These are phyloP conservation scores for Gossypium lobatum DNA, from an alignment of 441 rosid species.

Conservation along the genomic window DNA sequence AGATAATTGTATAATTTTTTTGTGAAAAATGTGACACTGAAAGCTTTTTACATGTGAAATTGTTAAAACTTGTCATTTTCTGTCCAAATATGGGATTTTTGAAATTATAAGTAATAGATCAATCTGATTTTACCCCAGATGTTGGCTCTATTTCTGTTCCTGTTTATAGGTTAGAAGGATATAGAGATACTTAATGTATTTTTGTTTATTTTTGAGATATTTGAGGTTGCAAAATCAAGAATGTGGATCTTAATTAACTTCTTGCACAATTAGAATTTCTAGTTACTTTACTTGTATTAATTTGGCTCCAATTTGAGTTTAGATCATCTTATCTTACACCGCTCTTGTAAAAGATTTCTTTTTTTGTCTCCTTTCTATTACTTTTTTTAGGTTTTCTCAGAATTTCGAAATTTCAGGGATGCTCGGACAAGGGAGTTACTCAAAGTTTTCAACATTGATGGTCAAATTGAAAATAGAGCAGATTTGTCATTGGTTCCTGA, in stretches of 20 bases:
- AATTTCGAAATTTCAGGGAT: slow-evolving; percentile 39
- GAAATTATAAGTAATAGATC: neutral
- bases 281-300: neutral
- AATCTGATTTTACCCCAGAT: neutral
- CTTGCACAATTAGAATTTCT: neutral
- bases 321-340: neutral
- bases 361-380: neutral
- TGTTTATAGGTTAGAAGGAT: neutral
- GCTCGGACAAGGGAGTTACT: slow-evolving; percentile 62
- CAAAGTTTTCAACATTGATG: slow-evolving; percentile 62
- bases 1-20: neutral
- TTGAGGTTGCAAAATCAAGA: neutral
- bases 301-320: neutral
- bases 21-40: neutral
- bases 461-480: slow-evolving; percentile 56
- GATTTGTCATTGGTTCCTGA: slow-evolving; percentile 38
- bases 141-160: neutral
- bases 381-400: slow-evolving; percentile 1
- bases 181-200: neutral
- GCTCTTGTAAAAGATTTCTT: neutral
- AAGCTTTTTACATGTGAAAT: neutral
- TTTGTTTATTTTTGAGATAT: neutral
- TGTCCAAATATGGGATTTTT: neutral
- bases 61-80: neutral
- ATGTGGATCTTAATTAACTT: neutral